These are phyloP conservation scores for Haematococcus lacustris DNA, from an alignment of 139 green algal species.

Conservation along the genomic window DNA sequence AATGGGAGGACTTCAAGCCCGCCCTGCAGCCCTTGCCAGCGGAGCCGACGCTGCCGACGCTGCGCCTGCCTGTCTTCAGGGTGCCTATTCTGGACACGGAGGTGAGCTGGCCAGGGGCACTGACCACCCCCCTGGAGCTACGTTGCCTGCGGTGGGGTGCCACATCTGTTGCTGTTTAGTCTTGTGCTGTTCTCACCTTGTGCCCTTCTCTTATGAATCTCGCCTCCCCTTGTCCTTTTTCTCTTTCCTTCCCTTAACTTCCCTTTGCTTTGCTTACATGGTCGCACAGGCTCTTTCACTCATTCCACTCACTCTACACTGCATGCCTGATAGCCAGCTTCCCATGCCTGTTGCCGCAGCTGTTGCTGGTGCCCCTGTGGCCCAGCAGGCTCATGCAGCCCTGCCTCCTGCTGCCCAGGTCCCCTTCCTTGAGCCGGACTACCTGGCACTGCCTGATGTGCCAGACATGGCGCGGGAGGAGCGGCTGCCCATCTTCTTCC, in stretches of 20 bases:
- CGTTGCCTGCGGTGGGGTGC: no score
- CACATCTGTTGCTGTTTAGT: no score
- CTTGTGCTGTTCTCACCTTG: no score
- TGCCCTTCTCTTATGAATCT: no score
- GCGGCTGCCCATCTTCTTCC: slow-evolving; percentile 17
- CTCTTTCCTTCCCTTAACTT: no score
- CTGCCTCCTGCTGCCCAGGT: not conserved
- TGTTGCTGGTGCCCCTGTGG: no score
- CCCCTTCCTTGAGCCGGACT: slow-evolving; percentile 32
- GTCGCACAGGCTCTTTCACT: no score
- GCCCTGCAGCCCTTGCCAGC: slow-evolving; percentile 27
- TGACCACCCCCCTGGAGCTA: no score
- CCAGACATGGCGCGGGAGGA: slow-evolving; percentile 23
- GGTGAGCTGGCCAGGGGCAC: not conserved
- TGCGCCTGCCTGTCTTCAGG: slow-evolving; percentile 41
- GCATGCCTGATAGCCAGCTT: not conserved
- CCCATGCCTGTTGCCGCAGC: not conserved
- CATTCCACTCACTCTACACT: not conserved
- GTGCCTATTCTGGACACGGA: slow-evolving; percentile 27
- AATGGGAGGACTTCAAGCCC: slow-evolving; percentile 56
- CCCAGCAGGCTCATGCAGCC: slow-evolving; percentile 3
- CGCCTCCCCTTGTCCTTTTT: no score
- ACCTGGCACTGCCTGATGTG: slow-evolving; percentile 30
- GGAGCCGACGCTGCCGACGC: slow-evolving; percentile 18
- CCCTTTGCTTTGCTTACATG: no score